Conservation (phyloP, 2,329 filamentous ascomycete genomes). For the Epicoccum sorghinum region DNA sequence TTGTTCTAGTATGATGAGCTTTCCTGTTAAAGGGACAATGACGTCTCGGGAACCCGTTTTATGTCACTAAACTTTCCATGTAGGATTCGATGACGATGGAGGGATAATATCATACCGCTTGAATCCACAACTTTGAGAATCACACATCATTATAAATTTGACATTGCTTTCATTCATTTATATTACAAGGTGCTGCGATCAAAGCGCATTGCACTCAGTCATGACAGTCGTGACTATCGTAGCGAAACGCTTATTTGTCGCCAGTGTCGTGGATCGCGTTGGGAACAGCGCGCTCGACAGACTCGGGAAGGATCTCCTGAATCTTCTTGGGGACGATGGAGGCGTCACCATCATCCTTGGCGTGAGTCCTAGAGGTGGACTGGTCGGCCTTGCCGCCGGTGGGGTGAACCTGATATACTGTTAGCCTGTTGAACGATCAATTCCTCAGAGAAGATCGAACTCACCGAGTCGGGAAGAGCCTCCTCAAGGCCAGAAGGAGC, state of each 20-base stretch:
- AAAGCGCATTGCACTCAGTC: constrained; percentile 7
- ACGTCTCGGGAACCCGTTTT: no score
- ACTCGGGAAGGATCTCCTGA: constrained; percentile 54
- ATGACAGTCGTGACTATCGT: neutral
- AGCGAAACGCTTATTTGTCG: constrained; percentile 23
- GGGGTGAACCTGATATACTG: constrained; percentile 50
- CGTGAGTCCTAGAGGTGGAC: constrained; percentile 45
- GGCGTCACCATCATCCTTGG: constrained; percentile 43
- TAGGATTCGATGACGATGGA: no score
- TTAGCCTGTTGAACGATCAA: no score
- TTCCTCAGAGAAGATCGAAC: no score
- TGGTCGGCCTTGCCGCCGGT: constrained; percentile 46
- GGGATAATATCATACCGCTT: no score
- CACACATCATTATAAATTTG: neutral
- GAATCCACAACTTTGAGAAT: neutral
- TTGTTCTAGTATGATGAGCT: no score
- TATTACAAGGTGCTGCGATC: constrained; percentile 5
- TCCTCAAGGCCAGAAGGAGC: constrained; percentile 49
- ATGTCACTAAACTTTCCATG: no score
- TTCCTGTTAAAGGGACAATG: no score
- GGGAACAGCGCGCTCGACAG: constrained; percentile 52
- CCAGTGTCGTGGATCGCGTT: constrained; percentile 53
- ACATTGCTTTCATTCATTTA: neutral
- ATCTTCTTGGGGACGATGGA: constrained; percentile 52
- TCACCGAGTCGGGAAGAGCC: constrained; percentile 50